Evolutionary conservation across 129 eudicot species (phyloP), one percentile per base, ranked within the genome.

Genomic region (Flaveria linearis): DNA sequence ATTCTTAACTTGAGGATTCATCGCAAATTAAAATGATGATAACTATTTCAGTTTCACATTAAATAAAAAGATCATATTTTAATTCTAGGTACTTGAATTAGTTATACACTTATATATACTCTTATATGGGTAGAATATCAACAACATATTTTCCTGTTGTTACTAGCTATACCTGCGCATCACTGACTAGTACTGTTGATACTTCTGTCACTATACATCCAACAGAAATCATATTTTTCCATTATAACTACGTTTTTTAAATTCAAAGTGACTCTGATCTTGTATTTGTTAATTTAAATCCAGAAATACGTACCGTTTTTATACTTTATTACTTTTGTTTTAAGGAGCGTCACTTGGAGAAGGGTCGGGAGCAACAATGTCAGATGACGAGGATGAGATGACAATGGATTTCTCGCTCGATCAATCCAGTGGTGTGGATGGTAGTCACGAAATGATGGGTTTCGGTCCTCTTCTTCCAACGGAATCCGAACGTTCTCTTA

Each of bases 301-400:
- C 2, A 45, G 13, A 45, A 45, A 45, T 8, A 20, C 22, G 22
- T 20, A 11, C 2, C 11, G n/a, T 23, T 47, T 47, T 2, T 18
- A 36, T 55, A 16, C 2, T 5, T 11, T 12, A 25, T 16, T 58
- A 10, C 11, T 9, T 58, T 42, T 45, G 14, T 22, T 7, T 50
- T 11, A 6, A 94, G 98, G 98, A 78, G 82, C 83, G 61, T 77
- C 86, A 23, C 85, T 94, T 53, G 93, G 90, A 16, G 98, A 94
- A 78, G 97, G 97, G 69, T 85, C 86, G 1, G 98, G 96, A 7
- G 98, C 90, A 71, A 91, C 98, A 0, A 94, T 94, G 98, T 94
- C 98, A 3, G 98, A 94, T 51, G 97, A 94, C 20, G 98, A 94
- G 49, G 97, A 94, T 73, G 98, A 91, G 45, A 77, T 88, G 80